These are phyloP conservation scores for Eutrema salsugineum DNA, from an alignment of 441 rosid genomes.

Conservation along the genomic window DNA sequence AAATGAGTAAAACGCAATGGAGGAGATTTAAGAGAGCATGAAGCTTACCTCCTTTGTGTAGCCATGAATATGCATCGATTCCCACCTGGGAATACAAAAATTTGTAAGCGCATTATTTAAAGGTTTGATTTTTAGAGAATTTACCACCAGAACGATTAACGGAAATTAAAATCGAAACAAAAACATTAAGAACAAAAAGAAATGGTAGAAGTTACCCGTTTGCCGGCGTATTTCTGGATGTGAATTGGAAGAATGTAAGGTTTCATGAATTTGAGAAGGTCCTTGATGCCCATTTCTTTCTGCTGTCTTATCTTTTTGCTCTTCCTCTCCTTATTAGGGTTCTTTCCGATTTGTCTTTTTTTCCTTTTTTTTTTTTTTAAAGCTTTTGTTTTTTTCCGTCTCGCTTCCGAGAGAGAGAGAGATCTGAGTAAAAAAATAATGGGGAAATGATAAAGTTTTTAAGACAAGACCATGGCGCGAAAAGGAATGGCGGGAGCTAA, in stretches of 20 bases:
- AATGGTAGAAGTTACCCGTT: slow-evolving; percentile 43
- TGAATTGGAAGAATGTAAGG: slow-evolving; percentile 71
- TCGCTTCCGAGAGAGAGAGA: slow-evolving; percentile 34
- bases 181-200: neutral
- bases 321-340: neutral
- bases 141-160: neutral
- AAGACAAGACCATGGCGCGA: slow-evolving; percentile 17
- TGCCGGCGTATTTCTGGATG: slow-evolving; percentile 73
- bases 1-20: neutral
- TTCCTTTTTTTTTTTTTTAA: neutral
- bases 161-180: neutral
- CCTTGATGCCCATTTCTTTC: slow-evolving; percentile 76
- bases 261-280: slow-evolving; percentile 82
- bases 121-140: neutral
- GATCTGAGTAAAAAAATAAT: slow-evolving; percentile 1
- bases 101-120: neutral
- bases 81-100: slow-evolving; percentile 59
- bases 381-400: neutral
- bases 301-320: slow-evolving; percentile 13
- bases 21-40: neutral
- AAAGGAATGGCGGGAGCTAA: slow-evolving; percentile 20
- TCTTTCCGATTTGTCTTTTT: neutral
- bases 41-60: slow-evolving; percentile 82
- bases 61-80: slow-evolving; percentile 92
- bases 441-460: neutral